These are phyloP conservation scores for Schizosaccharomyces pombe DNA, from an alignment of 805 yeast genomes.

Conservation along the genomic window DNA sequence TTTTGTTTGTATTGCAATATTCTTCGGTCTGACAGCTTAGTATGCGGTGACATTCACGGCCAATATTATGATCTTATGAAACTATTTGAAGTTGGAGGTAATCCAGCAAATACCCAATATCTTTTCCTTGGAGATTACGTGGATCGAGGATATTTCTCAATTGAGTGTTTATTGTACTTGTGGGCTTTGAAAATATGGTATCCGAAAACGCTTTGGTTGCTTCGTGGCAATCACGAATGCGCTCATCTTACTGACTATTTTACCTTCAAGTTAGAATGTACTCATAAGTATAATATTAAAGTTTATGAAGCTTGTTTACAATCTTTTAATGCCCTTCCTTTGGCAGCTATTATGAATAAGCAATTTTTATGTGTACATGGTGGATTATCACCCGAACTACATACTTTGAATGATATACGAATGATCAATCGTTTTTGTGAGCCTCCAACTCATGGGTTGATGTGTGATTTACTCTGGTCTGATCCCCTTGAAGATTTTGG, in stretches of 20 bases:
- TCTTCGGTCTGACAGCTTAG: not conserved
- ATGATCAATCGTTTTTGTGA: constrained; percentile 60
- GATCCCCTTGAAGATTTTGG: constrained; percentile 88
- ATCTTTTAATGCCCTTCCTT: constrained; percentile 69
- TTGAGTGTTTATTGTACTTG: constrained; percentile 44
- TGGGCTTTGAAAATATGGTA: constrained; percentile 59
- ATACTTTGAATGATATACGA: constrained; percentile 41
- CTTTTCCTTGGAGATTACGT: constrained; percentile 84
- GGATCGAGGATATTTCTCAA: constrained; percentile 77
- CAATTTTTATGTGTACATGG: constrained; percentile 95
- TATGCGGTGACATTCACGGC: constrained; percentile 92
- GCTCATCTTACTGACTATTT: constrained; percentile 80
- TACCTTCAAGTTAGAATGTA: constrained; percentile 76
- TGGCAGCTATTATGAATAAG: constrained; percentile 79
- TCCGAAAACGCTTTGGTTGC: constrained; percentile 51
- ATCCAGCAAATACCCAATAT: constrained; percentile 53
- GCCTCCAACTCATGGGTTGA: constrained; percentile 79
- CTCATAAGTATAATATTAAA: constrained; percentile 45
- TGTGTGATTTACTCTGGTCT: constrained; percentile 91
- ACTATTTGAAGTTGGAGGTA: constrained; percentile 81
- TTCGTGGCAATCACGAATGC: constrained; percentile 90
- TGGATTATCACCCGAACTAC: constrained; percentile 72
- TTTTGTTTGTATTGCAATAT: no score
- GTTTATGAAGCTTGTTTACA: constrained; percentile 52
- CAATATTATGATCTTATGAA: constrained; percentile 79